Percentiles rank a stretch among this genome's conserved stretches.
These are phyloP conservation scores for Sclerotinia glacialis DNA, from an alignment of 2,329 filamentous ascomycete species.

Conservation along the genomic window DNA sequence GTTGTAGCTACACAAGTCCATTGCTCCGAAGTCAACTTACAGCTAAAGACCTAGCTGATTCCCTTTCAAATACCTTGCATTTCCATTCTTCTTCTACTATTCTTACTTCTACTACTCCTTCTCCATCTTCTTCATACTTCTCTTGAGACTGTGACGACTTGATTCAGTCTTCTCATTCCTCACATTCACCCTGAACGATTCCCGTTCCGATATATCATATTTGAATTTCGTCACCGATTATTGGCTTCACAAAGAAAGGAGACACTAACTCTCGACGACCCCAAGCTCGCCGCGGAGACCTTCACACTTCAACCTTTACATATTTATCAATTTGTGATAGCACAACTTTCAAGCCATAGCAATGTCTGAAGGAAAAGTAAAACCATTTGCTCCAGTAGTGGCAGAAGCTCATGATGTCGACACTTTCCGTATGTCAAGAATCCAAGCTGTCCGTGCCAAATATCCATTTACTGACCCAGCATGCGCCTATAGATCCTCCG, in stretches of 20 bases:
- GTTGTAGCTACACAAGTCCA: slow-evolving; percentile 7
- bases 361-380: slow-evolving; percentile 47
- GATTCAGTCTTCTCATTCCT: neutral
- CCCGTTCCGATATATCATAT: neutral
- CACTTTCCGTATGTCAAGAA: slow-evolving; percentile 59
- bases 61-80: neutral
- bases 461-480: slow-evolving; percentile 25
- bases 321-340: neutral
- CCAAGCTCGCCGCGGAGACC: neutral
- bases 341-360: slow-evolving; percentile 16
- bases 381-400: slow-evolving; percentile 55
- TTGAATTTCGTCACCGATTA: slow-evolving; percentile 1
- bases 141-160: neutral
- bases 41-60: slow-evolving; percentile 17
- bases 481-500: slow-evolving; percentile 53
- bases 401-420: slow-evolving; percentile 74
- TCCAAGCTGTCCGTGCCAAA: slow-evolving; percentile 10
- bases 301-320: neutral
- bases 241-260: slow-evolving; percentile 3
- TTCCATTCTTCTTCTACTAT: neutral
- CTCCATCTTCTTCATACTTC: neutral
- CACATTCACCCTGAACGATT: neutral
- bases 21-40: slow-evolving; percentile 4
- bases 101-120: neutral
- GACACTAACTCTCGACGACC: neutral